phyloP scores from a whole-genome alignment of 2,329 filamentous ascomycete genomes.

The Colletotrichum viniferum region DNA sequence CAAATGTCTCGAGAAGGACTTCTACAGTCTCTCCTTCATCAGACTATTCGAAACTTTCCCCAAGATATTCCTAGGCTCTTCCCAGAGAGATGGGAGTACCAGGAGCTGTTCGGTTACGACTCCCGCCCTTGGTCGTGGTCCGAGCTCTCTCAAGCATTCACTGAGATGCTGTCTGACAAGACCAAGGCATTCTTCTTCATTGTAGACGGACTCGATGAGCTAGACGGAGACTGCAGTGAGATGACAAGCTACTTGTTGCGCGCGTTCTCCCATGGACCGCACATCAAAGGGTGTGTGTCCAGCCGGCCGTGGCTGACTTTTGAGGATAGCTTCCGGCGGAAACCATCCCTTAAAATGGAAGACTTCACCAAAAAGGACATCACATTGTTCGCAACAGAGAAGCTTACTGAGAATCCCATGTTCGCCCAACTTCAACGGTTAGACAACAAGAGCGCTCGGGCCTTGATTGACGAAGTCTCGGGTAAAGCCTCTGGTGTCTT shows the following conservation, averaged over 20 bases:
- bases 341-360: constrained; percentile 16
- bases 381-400: neutral
- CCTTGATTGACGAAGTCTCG: constrained; percentile 8
- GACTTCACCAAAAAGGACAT: constrained; percentile 23
- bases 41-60: neutral
- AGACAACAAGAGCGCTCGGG: neutral
- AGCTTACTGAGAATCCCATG: neutral
- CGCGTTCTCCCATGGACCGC: neutral
- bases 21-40: neutral
- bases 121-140: neutral
- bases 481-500: constrained; percentile 23
- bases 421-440: neutral
- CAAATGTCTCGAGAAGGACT: neutral
- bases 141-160: neutral
- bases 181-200: neutral
- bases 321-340: constrained; percentile 11
- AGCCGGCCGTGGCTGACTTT: constrained; percentile 32
- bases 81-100: constrained; percentile 6
- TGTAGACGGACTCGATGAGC: constrained; percentile 27
- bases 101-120: neutral
- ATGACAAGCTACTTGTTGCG: constrained; percentile 1
- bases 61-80: constrained; percentile 26
- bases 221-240: neutral
- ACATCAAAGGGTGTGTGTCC: constrained; percentile 34
- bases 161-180: neutral